Evolutionary conservation across 2,329 filamentous ascomycete genomes (phyloP).

Genomic region (Diaporthe capsici): DNA sequence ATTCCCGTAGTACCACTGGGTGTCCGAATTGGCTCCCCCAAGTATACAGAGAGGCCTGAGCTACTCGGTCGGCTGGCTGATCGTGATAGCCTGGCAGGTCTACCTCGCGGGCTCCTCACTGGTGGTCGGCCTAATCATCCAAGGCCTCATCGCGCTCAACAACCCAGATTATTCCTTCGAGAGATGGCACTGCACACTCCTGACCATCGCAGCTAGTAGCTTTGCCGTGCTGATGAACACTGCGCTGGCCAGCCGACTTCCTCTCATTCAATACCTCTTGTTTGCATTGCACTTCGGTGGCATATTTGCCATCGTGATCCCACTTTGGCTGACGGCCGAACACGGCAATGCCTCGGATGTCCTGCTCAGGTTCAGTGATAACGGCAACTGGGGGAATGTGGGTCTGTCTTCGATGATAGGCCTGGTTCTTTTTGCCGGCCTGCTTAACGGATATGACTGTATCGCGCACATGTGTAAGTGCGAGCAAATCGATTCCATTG

Average conservation of each 20-base stretch:
- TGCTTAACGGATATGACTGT: conserved; percentile 17
- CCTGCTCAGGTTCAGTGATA: not conserved
- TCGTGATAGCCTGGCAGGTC: conserved; percentile 29
- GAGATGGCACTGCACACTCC: conserved; percentile 13
- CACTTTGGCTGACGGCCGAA: conserved; percentile 6
- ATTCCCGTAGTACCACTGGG: conserved; percentile 1
- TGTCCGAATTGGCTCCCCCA: conserved; percentile 14
- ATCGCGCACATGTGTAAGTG: conserved; percentile 24
- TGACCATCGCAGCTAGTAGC: conserved; percentile 1
- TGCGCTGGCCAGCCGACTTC: not conserved
- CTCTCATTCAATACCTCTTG: not conserved
- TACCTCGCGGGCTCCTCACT: not conserved
- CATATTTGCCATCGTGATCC: conserved; percentile 18
- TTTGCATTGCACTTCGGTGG: conserved; percentile 15
- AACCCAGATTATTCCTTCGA: not conserved
- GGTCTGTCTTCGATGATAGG: conserved; percentile 16
- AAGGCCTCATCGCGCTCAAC: conserved; percentile 15
- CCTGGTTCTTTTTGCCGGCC: not conserved
- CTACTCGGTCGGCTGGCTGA: conserved; percentile 17
- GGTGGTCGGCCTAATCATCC: not conserved
- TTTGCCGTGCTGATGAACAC: conserved; percentile 12
- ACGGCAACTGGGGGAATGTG: not conserved
- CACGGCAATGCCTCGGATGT: not conserved
- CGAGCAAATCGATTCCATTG: rapidly evolving
- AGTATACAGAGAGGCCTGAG: conserved; percentile 6